These are phyloP conservation scores for Brettanomyces custersianus DNA, from an alignment of 805 yeast genomes.

Conservation along the genomic window DNA sequence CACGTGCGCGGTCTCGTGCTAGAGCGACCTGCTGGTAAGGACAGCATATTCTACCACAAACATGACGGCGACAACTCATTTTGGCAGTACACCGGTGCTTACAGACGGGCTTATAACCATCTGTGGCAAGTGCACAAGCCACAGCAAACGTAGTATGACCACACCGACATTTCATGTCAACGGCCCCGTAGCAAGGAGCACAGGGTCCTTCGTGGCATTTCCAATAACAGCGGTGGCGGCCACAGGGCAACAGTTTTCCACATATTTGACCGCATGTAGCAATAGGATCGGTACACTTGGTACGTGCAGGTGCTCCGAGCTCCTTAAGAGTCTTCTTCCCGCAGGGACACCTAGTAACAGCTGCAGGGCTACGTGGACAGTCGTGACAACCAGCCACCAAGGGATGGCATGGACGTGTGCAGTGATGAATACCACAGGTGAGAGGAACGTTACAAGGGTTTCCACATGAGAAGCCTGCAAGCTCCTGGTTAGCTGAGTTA, in stretches of 20 bases:
- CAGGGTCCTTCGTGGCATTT: slow-evolving; percentile 74
- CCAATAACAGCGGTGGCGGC: slow-evolving; percentile 54
- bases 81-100: slow-evolving; percentile 62
- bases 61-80: slow-evolving; percentile 74
- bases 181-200: slow-evolving; percentile 50
- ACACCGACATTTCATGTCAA: slow-evolving; percentile 55
- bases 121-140: slow-evolving; percentile 51
- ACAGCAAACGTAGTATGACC: slow-evolving; percentile 45
- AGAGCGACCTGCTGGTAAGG: slow-evolving; percentile 53
- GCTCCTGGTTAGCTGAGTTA: slow-evolving; percentile 27
- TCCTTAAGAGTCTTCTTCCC: slow-evolving; percentile 45
- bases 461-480: slow-evolving; percentile 44
- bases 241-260: slow-evolving; percentile 58
- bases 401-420: slow-evolving; percentile 45
- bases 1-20: slow-evolving; percentile 40
- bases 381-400: slow-evolving; percentile 21
- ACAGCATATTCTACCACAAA: slow-evolving; percentile 66
- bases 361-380: slow-evolving; percentile 60
- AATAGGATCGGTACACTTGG: slow-evolving; percentile 63
- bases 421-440: slow-evolving; percentile 58
- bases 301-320: slow-evolving; percentile 32
- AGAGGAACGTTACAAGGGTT: slow-evolving; percentile 35
- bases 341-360: slow-evolving; percentile 66
- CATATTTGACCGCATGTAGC: slow-evolving; percentile 68
- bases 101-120: slow-evolving; percentile 53